A percentile compares a stretch with the other conserved stretches of the same genome.
Evolutionary conservation across 495 filamentous ascomycete genomes (phyloP).

Genomic region (Neurospora sp.): DNA sequence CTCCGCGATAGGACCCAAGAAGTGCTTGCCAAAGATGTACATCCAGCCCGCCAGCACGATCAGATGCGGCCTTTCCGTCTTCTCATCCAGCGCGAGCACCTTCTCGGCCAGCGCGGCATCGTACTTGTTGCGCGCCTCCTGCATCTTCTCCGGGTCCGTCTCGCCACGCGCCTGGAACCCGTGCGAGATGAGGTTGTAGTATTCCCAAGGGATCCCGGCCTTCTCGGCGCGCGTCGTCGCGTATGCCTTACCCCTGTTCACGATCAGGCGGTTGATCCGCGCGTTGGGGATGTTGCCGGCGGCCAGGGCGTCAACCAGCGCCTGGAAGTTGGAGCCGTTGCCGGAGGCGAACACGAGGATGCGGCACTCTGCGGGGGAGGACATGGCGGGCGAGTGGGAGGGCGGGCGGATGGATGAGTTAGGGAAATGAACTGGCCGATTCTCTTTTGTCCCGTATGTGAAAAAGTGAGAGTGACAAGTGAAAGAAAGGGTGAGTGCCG

Average conservation of each 20-base stretch:
- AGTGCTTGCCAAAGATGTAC: constrained; percentile 41
- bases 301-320: constrained; percentile 66
- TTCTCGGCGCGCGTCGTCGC: constrained; percentile 63
- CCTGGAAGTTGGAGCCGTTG: constrained; percentile 81
- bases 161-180: constrained; percentile 45
- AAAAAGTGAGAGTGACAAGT: background rate
- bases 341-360: constrained; percentile 48
- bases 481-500: background rate
- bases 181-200: constrained; percentile 72
- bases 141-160: constrained; percentile 42
- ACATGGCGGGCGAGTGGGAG: background rate
- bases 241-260: constrained; percentile 71
- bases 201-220: constrained; percentile 65
- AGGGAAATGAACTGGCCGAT: background rate
- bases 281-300: constrained; percentile 45
- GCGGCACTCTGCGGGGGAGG: constrained; percentile 13
- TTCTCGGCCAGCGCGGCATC: constrained; percentile 69
- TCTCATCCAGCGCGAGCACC: constrained; percentile 45
- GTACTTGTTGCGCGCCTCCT: constrained; percentile 56
- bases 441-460: too few species aligned
- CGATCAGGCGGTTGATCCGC: constrained; percentile 65
- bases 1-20: constrained; percentile 52
- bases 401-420: background rate
- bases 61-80: constrained; percentile 45
- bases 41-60: constrained; percentile 64